phyloP scores from a whole-genome alignment of 495 filamentous ascomycete genomes.

The Aspergillus asperescens region DNA sequence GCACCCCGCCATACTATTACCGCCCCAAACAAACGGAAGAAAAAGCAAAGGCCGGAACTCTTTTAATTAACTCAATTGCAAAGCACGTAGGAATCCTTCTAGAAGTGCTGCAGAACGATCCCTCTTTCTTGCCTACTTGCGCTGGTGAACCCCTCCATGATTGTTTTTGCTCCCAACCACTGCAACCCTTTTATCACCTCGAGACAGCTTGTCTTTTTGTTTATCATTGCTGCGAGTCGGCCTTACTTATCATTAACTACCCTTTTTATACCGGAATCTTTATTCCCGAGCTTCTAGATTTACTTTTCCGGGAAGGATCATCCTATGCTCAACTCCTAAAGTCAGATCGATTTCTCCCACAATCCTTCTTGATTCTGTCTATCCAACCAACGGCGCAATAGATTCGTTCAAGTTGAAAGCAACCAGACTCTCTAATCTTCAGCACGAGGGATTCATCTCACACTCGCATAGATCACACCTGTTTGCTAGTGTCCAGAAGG shows the following conservation, averaged over 20 bases:
- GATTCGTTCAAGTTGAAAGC: not conserved
- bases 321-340: not conserved
- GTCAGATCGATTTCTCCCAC: not conserved
- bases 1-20: not conserved
- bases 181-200: not conserved
- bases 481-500: not conserved
- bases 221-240: not conserved
- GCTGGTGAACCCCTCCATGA: not conserved
- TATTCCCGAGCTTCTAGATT: not conserved
- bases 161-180: not conserved
- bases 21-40: conserved; percentile 1
- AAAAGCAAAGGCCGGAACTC: conserved; percentile 5
- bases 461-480: not conserved
- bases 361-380: not conserved
- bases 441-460: not conserved
- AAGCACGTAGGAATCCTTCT: conserved; percentile 12
- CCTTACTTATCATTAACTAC: not conserved
- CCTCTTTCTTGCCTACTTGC: not conserved
- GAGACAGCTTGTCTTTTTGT: not conserved
- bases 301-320: not conserved
- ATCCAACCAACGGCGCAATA: not conserved
- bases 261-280: not conserved
- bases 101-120: conserved; percentile 9
- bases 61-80: not conserved
- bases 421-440: not conserved